A percentile compares a stretch with the other conserved stretches of the same genome.
These are phyloP conservation scores for Ganoderma resinaceum DNA, from an alignment of 1,284 basidiomycete species.

Conservation along the genomic window DNA sequence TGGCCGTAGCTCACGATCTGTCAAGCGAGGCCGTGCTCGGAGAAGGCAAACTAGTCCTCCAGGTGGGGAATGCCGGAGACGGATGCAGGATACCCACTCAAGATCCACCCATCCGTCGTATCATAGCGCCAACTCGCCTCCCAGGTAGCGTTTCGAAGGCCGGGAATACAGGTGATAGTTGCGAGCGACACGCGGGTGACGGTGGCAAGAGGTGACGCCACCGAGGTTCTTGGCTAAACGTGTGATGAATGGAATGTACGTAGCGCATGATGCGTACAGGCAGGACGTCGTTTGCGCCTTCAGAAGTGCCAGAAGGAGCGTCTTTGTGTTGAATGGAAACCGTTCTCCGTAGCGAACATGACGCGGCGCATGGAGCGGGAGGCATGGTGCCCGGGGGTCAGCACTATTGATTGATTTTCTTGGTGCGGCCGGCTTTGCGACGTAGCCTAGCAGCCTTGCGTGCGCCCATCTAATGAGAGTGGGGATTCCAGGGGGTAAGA, in stretches of 20 bases:
- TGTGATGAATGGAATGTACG: background rate
- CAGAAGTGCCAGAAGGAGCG: background rate
- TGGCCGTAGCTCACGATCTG: background rate
- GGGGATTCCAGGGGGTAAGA: constrained; percentile 8
- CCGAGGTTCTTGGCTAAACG: background rate
- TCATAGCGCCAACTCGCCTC: background rate
- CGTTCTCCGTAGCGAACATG: constrained; percentile 1
- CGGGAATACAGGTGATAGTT: background rate
- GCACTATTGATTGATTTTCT: constrained; percentile 69
- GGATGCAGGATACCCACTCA: background rate
- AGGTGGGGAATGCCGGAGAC: too few relatives aligned
- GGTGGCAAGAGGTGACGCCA: constrained; percentile 1
- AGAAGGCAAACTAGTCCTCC: background rate
- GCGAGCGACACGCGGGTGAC: background rate
- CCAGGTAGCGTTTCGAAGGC: background rate
- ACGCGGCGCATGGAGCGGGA: background rate
- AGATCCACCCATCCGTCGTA: background rate
- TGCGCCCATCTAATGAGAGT: constrained; percentile 70
- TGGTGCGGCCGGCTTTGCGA: constrained; percentile 74
- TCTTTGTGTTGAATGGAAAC: constrained; percentile 11
- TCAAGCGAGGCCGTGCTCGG: background rate
- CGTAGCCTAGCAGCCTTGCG: constrained; percentile 75
- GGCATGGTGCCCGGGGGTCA: constrained; percentile 41
- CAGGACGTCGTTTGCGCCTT: background rate
- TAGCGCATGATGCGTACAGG: background rate